phyloP scores from a whole-genome alignment of 2,329 filamentous ascomycete species.

The Setomelanomma holmii region DNA sequence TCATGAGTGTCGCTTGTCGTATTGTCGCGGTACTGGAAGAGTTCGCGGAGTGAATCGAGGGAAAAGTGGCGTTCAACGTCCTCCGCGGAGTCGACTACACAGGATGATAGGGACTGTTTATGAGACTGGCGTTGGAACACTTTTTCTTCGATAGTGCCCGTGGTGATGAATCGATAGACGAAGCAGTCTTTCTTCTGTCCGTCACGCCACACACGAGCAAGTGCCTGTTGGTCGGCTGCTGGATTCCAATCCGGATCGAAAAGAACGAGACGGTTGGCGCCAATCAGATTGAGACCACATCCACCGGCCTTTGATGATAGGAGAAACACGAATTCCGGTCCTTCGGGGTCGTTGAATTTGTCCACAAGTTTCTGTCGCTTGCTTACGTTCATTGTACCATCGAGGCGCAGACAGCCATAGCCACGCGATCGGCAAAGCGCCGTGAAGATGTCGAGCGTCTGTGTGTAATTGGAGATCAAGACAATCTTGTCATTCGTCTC shows the following conservation, averaged over 20 bases:
- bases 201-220: constrained; percentile 97
- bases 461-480: constrained; percentile 97
- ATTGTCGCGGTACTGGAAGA: constrained; percentile 88
- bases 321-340: constrained; percentile 91
- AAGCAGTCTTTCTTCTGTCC: constrained; percentile 99
- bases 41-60: constrained; percentile 84
- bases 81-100: constrained; percentile 94
- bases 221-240: constrained; percentile 93
- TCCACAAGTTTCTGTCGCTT: constrained; percentile 98
- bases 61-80: constrained; percentile 98
- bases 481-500: constrained; percentile 99
- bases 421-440: constrained; percentile 82
- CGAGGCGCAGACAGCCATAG: constrained; percentile 87
- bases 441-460: constrained; percentile 94
- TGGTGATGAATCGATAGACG: constrained; percentile 98
- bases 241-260: constrained; percentile 98
- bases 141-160: constrained; percentile 97
- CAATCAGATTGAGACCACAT: constrained; percentile 94
- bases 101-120: constrained; percentile 95
- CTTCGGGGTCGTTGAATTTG: constrained; percentile 93
- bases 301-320: constrained; percentile 96
- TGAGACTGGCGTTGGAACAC: constrained; percentile 98
- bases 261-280: constrained; percentile 90
- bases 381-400: constrained; percentile 97
- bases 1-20: constrained; percentile 96